Evolutionary conservation across 192 early-diverging fungal species (phyloP).

Genomic region (Phycomyces nitens): DNA sequence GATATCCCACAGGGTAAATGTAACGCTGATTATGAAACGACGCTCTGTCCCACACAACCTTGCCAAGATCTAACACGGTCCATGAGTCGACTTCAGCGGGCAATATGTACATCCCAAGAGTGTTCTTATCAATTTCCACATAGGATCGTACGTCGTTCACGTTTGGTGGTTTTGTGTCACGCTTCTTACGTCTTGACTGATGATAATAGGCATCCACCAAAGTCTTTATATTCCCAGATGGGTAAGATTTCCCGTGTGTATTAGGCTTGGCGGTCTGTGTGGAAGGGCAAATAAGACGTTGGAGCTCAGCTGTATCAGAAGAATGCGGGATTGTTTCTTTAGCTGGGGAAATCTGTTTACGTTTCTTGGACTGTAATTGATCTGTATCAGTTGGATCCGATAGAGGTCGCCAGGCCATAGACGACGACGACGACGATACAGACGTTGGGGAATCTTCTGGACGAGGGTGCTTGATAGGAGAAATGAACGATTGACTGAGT

Average conservation of each 20-base stretch:
- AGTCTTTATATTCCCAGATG: neutral
- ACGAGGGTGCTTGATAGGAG: neutral
- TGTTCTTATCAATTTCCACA: conserved; percentile 46
- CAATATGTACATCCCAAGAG: conserved; percentile 65
- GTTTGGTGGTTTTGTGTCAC: conserved; percentile 38
- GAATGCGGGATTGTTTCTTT: neutral
- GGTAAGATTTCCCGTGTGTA: conserved; percentile 10
- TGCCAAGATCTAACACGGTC: conserved; percentile 67
- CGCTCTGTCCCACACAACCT: conserved; percentile 69
- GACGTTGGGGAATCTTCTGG: neutral
- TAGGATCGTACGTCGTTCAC: conserved; percentile 30
- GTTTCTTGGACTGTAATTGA: neutral
- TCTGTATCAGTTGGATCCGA: neutral
- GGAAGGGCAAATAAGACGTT: neutral
- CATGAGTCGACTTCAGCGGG: conserved; percentile 79
- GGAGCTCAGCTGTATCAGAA: neutral
- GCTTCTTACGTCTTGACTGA: conserved; percentile 31
- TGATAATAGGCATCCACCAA: conserved; percentile 19
- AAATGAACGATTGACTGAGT: neutral
- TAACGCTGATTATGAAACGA: conserved; percentile 87
- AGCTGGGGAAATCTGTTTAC: neutral
- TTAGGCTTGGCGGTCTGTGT: neutral
- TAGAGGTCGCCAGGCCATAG: neutral
- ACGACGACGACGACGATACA: neutral
- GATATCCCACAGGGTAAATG: conserved; percentile 90